These are phyloP conservation scores for Candida piceae DNA, from an alignment of 805 yeast genomes.

Conservation along the genomic window DNA sequence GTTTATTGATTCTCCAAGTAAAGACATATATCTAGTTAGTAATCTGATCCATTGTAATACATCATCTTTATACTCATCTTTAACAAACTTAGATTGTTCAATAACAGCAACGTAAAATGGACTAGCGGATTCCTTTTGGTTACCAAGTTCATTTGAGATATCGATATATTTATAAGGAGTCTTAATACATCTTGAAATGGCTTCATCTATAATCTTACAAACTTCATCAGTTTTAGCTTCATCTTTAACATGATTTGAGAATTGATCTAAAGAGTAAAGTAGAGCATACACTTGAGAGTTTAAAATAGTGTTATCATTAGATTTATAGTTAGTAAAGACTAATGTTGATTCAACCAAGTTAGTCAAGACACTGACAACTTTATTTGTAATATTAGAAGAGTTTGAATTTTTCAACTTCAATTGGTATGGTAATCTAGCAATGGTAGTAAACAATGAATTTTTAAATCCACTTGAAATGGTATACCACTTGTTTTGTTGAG, in stretches of 20 bases:
- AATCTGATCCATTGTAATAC: constrained; percentile 44
- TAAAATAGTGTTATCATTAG: constrained; percentile 24
- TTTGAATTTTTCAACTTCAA: constrained; percentile 13
- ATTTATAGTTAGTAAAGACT: constrained; percentile 41
- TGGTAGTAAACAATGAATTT: constrained; percentile 62
- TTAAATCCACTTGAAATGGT: constrained; percentile 38
- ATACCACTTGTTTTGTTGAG: constrained; percentile 70
- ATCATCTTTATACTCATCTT: constrained; percentile 22
- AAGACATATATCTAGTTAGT: constrained; percentile 40
- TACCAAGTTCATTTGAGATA: constrained; percentile 25
- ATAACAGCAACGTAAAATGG: constrained; percentile 52
- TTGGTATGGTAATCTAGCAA: constrained; percentile 45
- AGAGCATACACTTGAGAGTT: constrained; percentile 55
- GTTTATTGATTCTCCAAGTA: constrained; percentile 55
- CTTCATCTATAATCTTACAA: constrained; percentile 70
- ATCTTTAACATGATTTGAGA: constrained; percentile 8
- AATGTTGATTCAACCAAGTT: constrained; percentile 47
- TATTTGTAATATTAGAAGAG: constrained; percentile 23
- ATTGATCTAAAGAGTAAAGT: constrained; percentile 39
- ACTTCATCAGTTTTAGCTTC: constrained; percentile 30
- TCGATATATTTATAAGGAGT: constrained; percentile 87
- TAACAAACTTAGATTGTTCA: constrained; percentile 66
- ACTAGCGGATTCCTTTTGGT: constrained; percentile 34
- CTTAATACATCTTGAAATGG: constrained; percentile 61
- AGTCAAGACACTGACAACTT: constrained; percentile 45